Percentiles rank a stretch among this genome's conserved stretches.
Conservation (phyloP, 331 rosid genomes). For the Quercus lobata region DNA sequence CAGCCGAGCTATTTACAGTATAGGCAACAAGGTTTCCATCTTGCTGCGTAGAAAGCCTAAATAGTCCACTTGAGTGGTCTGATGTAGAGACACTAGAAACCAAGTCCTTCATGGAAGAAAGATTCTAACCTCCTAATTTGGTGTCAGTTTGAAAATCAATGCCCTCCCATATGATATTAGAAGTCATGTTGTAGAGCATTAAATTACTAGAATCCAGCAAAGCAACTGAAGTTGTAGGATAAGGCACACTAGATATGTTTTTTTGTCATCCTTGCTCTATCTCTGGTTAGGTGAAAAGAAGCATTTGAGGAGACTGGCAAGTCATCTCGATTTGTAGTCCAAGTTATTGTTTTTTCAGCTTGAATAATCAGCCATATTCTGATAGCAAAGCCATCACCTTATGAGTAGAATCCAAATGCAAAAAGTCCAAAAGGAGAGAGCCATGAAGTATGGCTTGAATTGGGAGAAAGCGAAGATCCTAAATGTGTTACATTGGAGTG, state of each 20-base stretch:
- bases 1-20: not conserved
- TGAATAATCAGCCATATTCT: no score
- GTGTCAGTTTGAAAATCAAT: conserved; percentile 16
- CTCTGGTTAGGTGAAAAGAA: no score
- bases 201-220: conserved; percentile 17
- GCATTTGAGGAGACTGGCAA: no score
- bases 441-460: no score
- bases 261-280: not conserved
- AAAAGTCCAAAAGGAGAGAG: no score
- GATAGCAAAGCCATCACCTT: no score
- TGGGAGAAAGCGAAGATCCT: no score
- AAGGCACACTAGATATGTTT: not conserved
- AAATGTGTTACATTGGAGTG: no score
- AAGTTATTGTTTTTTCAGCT: no score
- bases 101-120: not conserved
- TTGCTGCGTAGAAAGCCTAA: not conserved
- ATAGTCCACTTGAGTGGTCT: conserved; percentile 8
- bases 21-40: conserved; percentile 15
- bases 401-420: no score
- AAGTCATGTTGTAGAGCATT: not conserved
- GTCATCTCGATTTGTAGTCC: no score
- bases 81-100: not conserved
- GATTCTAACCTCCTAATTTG: conserved; percentile 9
- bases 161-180: conserved; percentile 1
- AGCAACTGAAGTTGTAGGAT: not conserved